Base-by-base conservation (phyloP, 495 filamentous ascomycete genomes). In the Daldinia caldariorum region DNA sequence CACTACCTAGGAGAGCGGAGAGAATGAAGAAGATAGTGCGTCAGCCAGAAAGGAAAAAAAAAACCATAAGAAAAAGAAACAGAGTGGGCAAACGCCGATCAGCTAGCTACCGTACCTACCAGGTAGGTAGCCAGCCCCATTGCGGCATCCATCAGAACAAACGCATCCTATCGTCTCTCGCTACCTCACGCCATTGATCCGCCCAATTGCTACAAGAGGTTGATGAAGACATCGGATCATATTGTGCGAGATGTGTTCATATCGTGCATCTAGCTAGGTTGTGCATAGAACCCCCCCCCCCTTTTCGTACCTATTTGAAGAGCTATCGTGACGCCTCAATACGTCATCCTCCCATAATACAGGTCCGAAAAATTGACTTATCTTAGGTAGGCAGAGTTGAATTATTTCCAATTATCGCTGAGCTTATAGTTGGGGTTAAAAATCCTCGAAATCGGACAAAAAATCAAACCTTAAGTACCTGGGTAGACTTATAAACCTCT, bases 11-110 rank as follows among this genome's bases (percentile, higher is more conserved):
- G 3, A 49, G 47, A 49, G 47, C 43, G 58, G 50, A 47, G 32
- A 34, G 26, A 49, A 14, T 47, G 26, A 20, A 16, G 32, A 45
- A 31, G 29, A 43, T 5, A 39, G 37, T 13, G 29, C 35, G 18
- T 47, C 39, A 47, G 55, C 49, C 20, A 54, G 29, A 49, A 29
- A 43, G 34, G 43, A 16, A 45, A 14, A 47, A 50, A 1, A 26
- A 26, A 26, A 26, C n/a, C n/a, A 26, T 26, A 26, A 26, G 26
- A 26, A 26, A 26, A 26, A 26, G 26, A 26, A 26, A 26, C 26
- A 50, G 62, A 41, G 49, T 63, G 38, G 49, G 45, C 69, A 71
- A 71, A 63, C 59, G 63, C 54, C 41, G 69, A 67, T 63, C 63
- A 63, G 58, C 58, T 22, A 61, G n/a, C n/a, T n/a, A n/a, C n/a